Evolutionary conservation across 805 yeast genomes (phyloP), one percentile per base, ranked within the genome.

Genomic region (Nakazawaea wyomingensis): DNA sequence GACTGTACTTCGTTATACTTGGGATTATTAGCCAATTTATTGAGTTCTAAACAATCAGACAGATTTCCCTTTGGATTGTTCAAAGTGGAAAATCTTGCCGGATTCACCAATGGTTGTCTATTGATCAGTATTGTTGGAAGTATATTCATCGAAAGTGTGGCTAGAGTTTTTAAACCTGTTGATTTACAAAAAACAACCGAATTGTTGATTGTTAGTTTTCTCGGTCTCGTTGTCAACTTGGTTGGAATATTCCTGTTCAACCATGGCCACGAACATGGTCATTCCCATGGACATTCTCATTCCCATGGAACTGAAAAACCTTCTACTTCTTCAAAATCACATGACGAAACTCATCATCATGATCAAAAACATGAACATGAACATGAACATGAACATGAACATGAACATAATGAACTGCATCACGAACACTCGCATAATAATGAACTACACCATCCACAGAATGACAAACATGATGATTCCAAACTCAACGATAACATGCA

Each of bases 161-260:
- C 88, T 42, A 73, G 99, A 48, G 69, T 93, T 22, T 70, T 79
- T 36, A 72, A 80, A 50, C 98, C 98, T 0, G 84, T 89, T 1
- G 74, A 69, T 43, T 64, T 93, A 31, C 84, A 85, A 50, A 82
- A 80, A 51, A 88, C 96, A 1, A 80, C 79, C 5, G 98, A 93
- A 59, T 69, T 93, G 50, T 67, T 93, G 14, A 74, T 91, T 3
- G 99, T 93, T 3, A 85, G 96, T 30, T 64, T 78, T 3, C 60
- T 90, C 41, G 99, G 99, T 0, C 69, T 93, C 31, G 59, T 86
- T 36, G 99, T 93, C 14, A 93, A 93, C 55, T 57, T 93, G 34
- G 85, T 93, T 29, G 99, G 99, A 1, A 82, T 93, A 4, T 85
- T 89, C 61, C 96, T 97, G 2, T 91, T 95, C 60, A 89, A 86